These are phyloP conservation scores for Ophiocordyceps unilateralis DNA, from an alignment of 2,329 filamentous ascomycete genomes.

Conservation along the genomic window DNA sequence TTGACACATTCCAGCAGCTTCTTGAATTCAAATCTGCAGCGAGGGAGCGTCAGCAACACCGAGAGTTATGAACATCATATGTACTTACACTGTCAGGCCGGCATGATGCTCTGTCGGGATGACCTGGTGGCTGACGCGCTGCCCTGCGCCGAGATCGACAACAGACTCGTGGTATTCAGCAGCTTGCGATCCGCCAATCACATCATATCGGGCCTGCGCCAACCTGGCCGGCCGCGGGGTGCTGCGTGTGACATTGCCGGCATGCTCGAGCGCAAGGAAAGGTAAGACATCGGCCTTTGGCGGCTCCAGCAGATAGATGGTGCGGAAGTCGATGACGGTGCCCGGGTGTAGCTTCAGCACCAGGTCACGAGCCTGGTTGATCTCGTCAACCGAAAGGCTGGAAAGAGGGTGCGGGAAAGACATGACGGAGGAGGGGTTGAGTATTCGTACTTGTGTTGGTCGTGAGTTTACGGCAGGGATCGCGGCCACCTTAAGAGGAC, in stretches of 20 bases:
- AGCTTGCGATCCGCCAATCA: slow-evolving; percentile 10
- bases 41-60: background rate
- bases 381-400: slow-evolving; percentile 11
- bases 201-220: slow-evolving; percentile 24
- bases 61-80: too few relatives aligned
- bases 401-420: slow-evolving; percentile 13
- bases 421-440: background rate
- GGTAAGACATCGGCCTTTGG: slow-evolving; percentile 26
- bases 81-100: slow-evolving; percentile 13
- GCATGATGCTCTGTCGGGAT: slow-evolving; percentile 13
- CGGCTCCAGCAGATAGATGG: slow-evolving; percentile 32
- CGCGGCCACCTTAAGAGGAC: too few relatives aligned
- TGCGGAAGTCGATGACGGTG: slow-evolving; percentile 24
- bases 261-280: slow-evolving; percentile 28
- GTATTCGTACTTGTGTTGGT: background rate
- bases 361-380: slow-evolving; percentile 15
- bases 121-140: slow-evolving; percentile 10
- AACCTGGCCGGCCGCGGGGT: slow-evolving; percentile 15
- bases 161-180: slow-evolving; percentile 17
- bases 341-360: slow-evolving; percentile 13
- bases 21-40: slow-evolving; percentile 15
- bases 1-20: slow-evolving; percentile 14
- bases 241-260: slow-evolving; percentile 11
- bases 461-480: background rate
- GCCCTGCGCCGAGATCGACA: slow-evolving; percentile 13